Base-by-base conservation (phyloP, 2,329 filamentous ascomycete genomes). In the Triangularia verruculosa region DNA sequence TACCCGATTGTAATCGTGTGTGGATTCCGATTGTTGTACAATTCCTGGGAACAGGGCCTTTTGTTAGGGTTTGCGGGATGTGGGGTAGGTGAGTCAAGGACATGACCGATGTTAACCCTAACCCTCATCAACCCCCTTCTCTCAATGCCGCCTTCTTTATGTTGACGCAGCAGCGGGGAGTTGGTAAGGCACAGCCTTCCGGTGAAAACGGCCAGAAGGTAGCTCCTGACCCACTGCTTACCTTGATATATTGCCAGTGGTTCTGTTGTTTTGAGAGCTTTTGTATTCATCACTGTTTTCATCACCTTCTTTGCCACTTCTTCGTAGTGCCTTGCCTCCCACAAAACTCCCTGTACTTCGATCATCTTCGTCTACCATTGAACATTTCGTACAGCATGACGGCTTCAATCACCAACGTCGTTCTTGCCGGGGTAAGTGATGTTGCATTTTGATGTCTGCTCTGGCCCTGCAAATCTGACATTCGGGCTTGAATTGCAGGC, bases 401-500 rank as follows among this genome's bases (percentile, higher is more conserved):
- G 7, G 9, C 22, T n/a, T 54, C 24, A 11, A 61, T 61, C 58
- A 53, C 53, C 53, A 64, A 64, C 13, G 58, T 64, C 20, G 62
- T 53, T n/a, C 39, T 65, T 12, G 64, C 61, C 13, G 64, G 64
- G n/a, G 64, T 65, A 61, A 59, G 61, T 59, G 8, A 7, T 17
- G 43, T 5, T 43, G 20, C 25, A n/a, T 4, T 4, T 34, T 15
- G 47, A 27, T 32, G 34, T 9, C 34, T 39, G 13, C 22, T n/a
- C 9, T 6, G n/a, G 17, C n/a, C 24, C n/a, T 54, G 9, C 20
- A 20, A 12, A 15, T 11, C 61, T 59, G 39, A 60, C 61, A 5
- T 30, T 22, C 13, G 1, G 24, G 13, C 5, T 13, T 11, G 3
- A 24, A 17, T 1, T 20, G 7, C 52, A 75, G 74, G 74, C 70